These are phyloP conservation scores for Saccharomycopsis hybrid DNA, from an alignment of 1,139 yeast genomes.

Conservation along the genomic window DNA sequence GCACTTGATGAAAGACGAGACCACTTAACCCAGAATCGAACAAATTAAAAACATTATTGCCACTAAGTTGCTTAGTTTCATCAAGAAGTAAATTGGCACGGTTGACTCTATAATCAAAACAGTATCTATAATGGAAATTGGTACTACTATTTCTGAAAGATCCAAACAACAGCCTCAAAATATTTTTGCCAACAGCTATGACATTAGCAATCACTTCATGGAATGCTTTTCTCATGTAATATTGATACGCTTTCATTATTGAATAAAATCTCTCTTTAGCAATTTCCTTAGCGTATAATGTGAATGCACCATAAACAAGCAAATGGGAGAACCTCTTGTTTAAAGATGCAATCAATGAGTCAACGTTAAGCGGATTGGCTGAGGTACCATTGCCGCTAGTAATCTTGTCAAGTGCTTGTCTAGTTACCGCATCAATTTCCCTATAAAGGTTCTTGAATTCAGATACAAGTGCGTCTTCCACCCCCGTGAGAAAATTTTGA, in stretches of 20 bases:
- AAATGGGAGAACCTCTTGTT: conserved; percentile 37
- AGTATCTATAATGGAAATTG: conserved; percentile 22
- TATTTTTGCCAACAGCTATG: conserved; percentile 8
- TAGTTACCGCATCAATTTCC: conserved; percentile 27
- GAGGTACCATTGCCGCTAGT: not conserved
- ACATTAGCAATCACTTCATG: conserved; percentile 29
- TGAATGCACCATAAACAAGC: conserved; percentile 53
- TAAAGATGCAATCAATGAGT: conserved; percentile 23
- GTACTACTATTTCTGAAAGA: conserved; percentile 20
- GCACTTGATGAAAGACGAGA: conserved; percentile 11
- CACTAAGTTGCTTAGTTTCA: conserved; percentile 15
- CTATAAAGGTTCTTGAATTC: conserved; percentile 37
- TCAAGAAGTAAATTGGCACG: conserved; percentile 6
- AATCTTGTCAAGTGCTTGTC: conserved; percentile 5
- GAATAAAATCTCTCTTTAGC: conserved; percentile 37
- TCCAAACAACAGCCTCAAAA: conserved; percentile 21
- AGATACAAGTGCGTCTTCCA: conserved; percentile 39
- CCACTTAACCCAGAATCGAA: conserved; percentile 19
- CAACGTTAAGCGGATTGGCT: conserved; percentile 22
- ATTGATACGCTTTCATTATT: conserved; percentile 28
- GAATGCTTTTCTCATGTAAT: conserved; percentile 28
- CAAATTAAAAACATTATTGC: conserved; percentile 18
- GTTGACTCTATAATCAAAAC: conserved; percentile 21
- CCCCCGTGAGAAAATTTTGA: conserved; percentile 43
- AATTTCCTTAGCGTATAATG: conserved; percentile 59